phyloP scores from a whole-genome alignment of 257 asterid genomes.

The Henckelia pumila region DNA sequence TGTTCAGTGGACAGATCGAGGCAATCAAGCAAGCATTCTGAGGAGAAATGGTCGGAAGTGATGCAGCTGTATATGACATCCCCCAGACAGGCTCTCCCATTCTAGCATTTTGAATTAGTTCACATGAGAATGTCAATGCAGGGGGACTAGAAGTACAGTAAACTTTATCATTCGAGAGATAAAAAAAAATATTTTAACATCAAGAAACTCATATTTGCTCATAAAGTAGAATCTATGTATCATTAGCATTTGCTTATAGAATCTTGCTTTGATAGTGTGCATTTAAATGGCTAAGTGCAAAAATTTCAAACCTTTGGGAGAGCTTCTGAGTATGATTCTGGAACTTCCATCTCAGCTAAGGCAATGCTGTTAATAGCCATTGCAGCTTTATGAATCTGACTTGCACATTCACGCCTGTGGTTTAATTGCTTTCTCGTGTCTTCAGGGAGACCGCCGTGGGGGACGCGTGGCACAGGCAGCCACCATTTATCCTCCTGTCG shows the following conservation, averaged over 20 bases:
- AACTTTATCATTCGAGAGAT: not conserved
- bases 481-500: conserved; percentile 97
- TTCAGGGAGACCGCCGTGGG: conserved; percentile 72
- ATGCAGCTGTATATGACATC: conserved; percentile 83
- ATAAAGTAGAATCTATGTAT: not conserved
- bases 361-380: conserved; percentile 65
- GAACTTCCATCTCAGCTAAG: conserved; percentile 94
- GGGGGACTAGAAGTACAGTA: not conserved
- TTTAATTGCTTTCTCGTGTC: conserved; percentile 48
- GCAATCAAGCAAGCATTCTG: conserved; percentile 87
- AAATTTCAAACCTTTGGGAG: conserved; percentile 77
- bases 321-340: conserved; percentile 73
- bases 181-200: not conserved
- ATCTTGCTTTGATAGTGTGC: not conserved
- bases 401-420: conserved; percentile 75
- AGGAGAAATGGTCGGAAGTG: conserved; percentile 76
- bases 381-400: conserved; percentile 92
- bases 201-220: not conserved
- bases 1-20: conserved; percentile 85
- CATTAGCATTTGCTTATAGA: not conserved
- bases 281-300: not conserved
- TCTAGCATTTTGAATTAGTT: conserved; percentile 34
- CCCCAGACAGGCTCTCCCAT: conserved; percentile 83
- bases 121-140: not conserved
- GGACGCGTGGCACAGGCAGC: conserved; percentile 95